These are phyloP conservation scores for Austroboletus eburneus DNA, from an alignment of 768 basidiomycete species.

Conservation along the genomic window DNA sequence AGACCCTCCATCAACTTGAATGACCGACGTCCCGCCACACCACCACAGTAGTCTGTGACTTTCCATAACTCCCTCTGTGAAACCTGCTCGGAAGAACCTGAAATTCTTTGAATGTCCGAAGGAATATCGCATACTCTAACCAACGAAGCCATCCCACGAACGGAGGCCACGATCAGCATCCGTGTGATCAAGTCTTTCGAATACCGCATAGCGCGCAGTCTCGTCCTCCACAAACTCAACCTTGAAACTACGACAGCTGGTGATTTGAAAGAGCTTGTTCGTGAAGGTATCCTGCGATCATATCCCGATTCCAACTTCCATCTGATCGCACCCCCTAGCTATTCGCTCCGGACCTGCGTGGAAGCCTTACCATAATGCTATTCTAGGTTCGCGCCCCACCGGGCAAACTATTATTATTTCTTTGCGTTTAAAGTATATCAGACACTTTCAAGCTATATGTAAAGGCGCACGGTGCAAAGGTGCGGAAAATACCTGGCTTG, in stretches of 20 bases:
- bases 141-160: constrained; percentile 62
- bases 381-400: constrained; percentile 52
- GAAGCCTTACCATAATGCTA: constrained; percentile 80
- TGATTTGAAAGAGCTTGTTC: constrained; percentile 67
- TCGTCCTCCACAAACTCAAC: constrained; percentile 80
- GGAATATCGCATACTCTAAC: constrained; percentile 47
- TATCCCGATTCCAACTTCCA: not conserved
- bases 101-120: constrained; percentile 29
- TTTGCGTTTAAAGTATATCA: constrained; percentile 27
- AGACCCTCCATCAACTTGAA: too few relatives aligned
- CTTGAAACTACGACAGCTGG: constrained; percentile 77
- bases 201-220: constrained; percentile 83
- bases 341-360: constrained; percentile 72
- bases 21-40: too few relatives aligned
- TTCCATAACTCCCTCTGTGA: too few relatives aligned
- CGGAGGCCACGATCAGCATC: constrained; percentile 81
- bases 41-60: too few relatives aligned
- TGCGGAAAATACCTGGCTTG: constrained; percentile 20
- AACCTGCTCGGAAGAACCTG: too few relatives aligned
- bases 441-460: constrained; percentile 95
- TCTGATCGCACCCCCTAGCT: constrained; percentile 39
- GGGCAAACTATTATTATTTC: not conserved
- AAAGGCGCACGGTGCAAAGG: constrained; percentile 93
- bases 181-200: constrained; percentile 94
- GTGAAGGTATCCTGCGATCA: constrained; percentile 47